phyloP scores from a whole-genome alignment of 148 eudicot genomes.

The Camellia lanceoleosa region DNA sequence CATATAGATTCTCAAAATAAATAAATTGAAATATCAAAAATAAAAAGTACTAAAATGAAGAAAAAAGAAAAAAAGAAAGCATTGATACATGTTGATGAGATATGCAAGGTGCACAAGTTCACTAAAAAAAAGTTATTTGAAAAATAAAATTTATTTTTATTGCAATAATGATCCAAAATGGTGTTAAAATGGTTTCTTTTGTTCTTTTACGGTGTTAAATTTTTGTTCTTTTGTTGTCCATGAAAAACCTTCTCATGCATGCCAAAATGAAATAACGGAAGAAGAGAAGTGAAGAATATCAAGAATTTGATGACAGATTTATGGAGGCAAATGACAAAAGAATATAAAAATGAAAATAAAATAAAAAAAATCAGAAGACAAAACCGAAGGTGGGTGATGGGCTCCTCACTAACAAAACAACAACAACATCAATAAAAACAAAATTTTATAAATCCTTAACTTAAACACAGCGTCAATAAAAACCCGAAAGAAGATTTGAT shows the following conservation, averaged over 20 bases:
- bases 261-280: not conserved
- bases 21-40: not conserved
- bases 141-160: not conserved
- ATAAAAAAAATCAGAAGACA: too few relatives aligned
- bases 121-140: not conserved
- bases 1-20: not conserved
- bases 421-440: too few relatives aligned
- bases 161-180: too few relatives aligned
- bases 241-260: not conserved
- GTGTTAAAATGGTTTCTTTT: too few relatives aligned
- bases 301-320: not conserved
- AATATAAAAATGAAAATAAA: too few relatives aligned
- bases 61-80: not conserved
- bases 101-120: not conserved
- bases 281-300: not conserved
- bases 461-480: not conserved
- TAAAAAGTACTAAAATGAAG: too few relatives aligned
- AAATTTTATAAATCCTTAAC: too few relatives aligned
- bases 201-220: too few relatives aligned
- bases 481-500: not conserved
- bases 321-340: too few relatives aligned
- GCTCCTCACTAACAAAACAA: too few relatives aligned
- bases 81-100: not conserved
- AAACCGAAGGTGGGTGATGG: too few relatives aligned
- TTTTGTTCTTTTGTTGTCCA: not conserved